A percentile compares a stretch with the other conserved stretches of the same genome.
Conservation (phyloP, 106 monocot species). For the Acorus calamus region DNA sequence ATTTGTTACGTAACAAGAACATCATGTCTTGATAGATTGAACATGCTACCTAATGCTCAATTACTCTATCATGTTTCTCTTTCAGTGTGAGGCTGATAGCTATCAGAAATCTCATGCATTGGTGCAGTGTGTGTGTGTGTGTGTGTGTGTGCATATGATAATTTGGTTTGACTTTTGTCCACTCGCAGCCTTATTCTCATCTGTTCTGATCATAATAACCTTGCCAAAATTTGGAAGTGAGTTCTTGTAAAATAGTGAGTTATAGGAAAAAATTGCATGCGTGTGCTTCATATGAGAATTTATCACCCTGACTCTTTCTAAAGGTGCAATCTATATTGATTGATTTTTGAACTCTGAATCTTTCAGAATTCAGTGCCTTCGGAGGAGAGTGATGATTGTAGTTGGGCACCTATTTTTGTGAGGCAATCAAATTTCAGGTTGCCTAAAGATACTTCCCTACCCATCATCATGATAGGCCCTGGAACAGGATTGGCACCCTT, state of each 20-base stretch:
- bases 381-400: conserved; percentile 32
- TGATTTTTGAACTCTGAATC: background rate
- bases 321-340: background rate
- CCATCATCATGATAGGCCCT: conserved; percentile 62
- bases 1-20: too few relatives aligned
- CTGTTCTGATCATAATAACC: too few relatives aligned
- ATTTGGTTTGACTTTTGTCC: too few relatives aligned
- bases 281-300: background rate
- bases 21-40: too few relatives aligned
- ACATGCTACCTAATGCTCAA: too few relatives aligned
- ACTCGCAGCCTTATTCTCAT: background rate
- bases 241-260: too few relatives aligned
- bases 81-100: background rate
- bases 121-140: too few relatives aligned
- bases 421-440: conserved; percentile 56
- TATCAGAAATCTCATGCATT: too few relatives aligned
- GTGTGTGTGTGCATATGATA: too few relatives aligned
- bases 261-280: too few relatives aligned
- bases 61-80: background rate
- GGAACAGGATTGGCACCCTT: conserved; percentile 70
- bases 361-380: conserved; percentile 39
- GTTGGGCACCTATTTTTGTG: conserved; percentile 64
- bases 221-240: too few relatives aligned
- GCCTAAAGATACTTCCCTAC: conserved; percentile 36
- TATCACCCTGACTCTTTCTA: background rate